Percentiles rank a stretch among this genome's conserved stretches.
phyloP scores from a whole-genome alignment of 805 yeast species.

The Candida tammaniensis region DNA sequence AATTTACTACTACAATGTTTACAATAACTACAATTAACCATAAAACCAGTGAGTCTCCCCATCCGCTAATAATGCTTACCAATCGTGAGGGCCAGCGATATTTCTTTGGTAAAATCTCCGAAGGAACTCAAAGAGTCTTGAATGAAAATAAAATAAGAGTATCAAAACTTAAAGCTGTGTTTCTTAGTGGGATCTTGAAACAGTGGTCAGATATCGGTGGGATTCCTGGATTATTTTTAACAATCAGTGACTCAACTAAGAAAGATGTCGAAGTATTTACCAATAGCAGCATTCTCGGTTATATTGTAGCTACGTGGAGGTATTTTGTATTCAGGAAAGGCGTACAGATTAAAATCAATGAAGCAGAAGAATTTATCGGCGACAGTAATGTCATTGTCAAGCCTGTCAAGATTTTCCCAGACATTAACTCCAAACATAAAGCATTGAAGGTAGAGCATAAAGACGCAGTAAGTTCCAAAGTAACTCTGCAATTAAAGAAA shows the following conservation, averaged over 20 bases:
- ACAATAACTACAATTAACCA: constrained; percentile 53
- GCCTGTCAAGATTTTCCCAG: constrained; percentile 36
- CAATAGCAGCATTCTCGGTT: constrained; percentile 34
- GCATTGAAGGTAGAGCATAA: neutral
- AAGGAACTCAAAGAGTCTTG: constrained; percentile 79
- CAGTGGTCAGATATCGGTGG: constrained; percentile 87
- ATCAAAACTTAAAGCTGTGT: constrained; percentile 60
- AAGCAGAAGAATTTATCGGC: constrained; percentile 28
- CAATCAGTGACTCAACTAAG: constrained; percentile 76
- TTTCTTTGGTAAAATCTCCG: constrained; percentile 77
- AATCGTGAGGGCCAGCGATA: constrained; percentile 52
- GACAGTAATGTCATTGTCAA: constrained; percentile 38
- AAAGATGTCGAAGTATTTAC: constrained; percentile 53
- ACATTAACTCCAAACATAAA: neutral
- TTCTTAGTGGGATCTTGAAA: constrained; percentile 68
- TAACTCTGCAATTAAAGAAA: constrained; percentile 23
- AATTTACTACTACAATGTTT: constrained; percentile 37
- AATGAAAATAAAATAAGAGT: constrained; percentile 58
- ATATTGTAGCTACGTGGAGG: constrained; percentile 78
- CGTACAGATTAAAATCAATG: constrained; percentile 44
- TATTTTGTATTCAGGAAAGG: constrained; percentile 82
- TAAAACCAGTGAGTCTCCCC: constrained; percentile 50
- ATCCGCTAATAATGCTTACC: constrained; percentile 54
- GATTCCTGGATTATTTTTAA: constrained; percentile 81
- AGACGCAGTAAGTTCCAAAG: constrained; percentile 1